Conservation (phyloP, 2,329 filamentous ascomycete genomes). For the Xylaria sp. region DNA sequence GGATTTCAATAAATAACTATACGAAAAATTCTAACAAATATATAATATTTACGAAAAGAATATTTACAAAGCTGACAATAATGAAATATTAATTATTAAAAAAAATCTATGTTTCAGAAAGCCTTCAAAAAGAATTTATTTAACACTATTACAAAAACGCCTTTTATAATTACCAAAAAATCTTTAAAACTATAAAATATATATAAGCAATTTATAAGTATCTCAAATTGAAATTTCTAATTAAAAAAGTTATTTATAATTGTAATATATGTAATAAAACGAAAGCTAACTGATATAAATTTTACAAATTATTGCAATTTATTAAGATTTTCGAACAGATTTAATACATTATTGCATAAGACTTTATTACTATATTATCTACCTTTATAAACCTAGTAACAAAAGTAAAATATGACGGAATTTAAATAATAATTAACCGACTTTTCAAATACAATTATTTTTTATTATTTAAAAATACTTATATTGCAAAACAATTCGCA, state of each 20-base stretch:
- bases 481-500: constrained; percentile 1
- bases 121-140: no score
- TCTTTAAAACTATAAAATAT: neutral
- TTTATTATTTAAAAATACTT: constrained; percentile 1
- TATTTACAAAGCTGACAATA: constrained; percentile 7
- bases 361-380: neutral
- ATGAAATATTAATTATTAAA: neutral
- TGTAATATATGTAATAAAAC: no score
- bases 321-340: neutral
- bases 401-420: neutral
- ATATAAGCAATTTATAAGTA: neutral
- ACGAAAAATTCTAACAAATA: no score
- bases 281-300: no score
- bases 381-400: constrained; percentile 4
- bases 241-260: no score
- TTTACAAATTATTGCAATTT: no score
- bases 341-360: neutral
- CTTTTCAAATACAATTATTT: constrained; percentile 4
- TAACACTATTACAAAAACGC: no score
- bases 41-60: no score
- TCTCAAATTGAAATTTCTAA: no score
- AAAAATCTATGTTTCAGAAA: neutral
- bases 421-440: constrained; percentile 5
- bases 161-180: no score
- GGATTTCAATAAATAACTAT: no score